Evolutionary conservation across 768 basidiomycete species (phyloP), one percentile per base, ranked within the genome.

Genomic region (Leccinum rimulosum): DNA sequence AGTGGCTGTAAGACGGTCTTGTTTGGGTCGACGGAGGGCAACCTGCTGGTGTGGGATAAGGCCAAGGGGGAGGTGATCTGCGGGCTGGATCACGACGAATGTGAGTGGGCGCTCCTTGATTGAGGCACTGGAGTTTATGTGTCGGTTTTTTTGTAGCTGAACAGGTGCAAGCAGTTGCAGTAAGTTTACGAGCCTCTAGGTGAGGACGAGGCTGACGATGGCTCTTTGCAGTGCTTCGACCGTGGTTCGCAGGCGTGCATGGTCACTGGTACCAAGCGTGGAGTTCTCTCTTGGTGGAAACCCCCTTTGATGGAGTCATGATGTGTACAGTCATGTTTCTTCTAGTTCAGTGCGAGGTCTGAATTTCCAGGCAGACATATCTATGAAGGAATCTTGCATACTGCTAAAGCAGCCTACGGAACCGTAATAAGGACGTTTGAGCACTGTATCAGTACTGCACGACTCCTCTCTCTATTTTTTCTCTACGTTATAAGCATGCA

Each of bases 21-120:
- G 57, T 87, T 83, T 64, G 87, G 86, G 28, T 74, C 67, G 30
- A 71, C 79, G 19, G 82, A 84, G 17, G 79, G 78, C 19, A 85
- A 79, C 68, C 74, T 83, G 30, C 71, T 88, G 40, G 80, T 84
- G 33, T 88, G 88, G 87, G 84, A 89, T 64, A 79, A 75, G 67
- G 75, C 75, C 67, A 82, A 78, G 56, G 82, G 78, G 11, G 73
- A 73, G 3, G 70, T 86, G 27, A 76, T 85, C 14, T 84, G 83
- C 69, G 87, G 82, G 31, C 67, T 88, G 63, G 82, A 85, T 61
- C 84, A 87, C 63, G 78, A 79, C 14, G 81, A 85, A 62, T 80
- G 86, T 86, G 67, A 64, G 79, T 66, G 30, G 48, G 14, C 14
- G 14, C 49, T 47, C 7, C 28, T 48, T 49, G n/a, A 10, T 8